Base-by-base conservation (phyloP, 2,329 filamentous ascomycete species). In the Capronia americana region DNA sequence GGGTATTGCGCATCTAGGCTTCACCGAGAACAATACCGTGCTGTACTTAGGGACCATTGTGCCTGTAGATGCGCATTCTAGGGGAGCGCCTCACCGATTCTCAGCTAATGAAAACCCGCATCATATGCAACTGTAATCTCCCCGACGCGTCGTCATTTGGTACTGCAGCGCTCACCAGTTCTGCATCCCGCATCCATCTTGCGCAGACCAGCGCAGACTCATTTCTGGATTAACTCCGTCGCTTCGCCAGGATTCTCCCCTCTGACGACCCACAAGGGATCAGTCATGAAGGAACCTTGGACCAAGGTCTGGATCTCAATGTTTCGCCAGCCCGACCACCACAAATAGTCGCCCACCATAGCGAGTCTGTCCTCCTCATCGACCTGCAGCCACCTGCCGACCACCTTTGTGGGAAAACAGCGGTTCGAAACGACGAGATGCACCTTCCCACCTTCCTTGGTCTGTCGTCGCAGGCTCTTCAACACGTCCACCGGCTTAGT, bases 361-460 rank as follows among this genome's bases (percentile, higher is more conserved):
- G 76, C 69, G 68, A 85, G 71, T 57, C 82, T 77, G 69, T 83
- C 79, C 56, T 77, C 77, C 67, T 84, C 82, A 58, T 74, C 70
- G 30, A 83, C 73, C 61, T 75, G 72, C 71, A 84, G 73, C 84
- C 84, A 86, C 20, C 79, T 74, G 26, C 74, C 76, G 5, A 85
- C 79, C 1, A 80, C 83, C 69, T 86, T 86, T 0, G 81, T 84
- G 0, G 83, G 82, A 69, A 86, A 86, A 70, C 82, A 85, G 2
- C 84, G 79, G 72, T 85, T 84, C 30, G 79, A 82, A 48, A 86
- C 79, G 0, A 79, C 78, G 55, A 86, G 72, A 75, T 86, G 83
- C n/a, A 85, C 78, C 1, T 61, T 78, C 0, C 82, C 84, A 1
- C 79, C 81, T 1, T 72, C 67, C 4, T 77, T 81, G 20, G 80